Conservation (phyloP, 768 basidiomycete genomes). For the Cystofilobasidium macerans region DNA sequence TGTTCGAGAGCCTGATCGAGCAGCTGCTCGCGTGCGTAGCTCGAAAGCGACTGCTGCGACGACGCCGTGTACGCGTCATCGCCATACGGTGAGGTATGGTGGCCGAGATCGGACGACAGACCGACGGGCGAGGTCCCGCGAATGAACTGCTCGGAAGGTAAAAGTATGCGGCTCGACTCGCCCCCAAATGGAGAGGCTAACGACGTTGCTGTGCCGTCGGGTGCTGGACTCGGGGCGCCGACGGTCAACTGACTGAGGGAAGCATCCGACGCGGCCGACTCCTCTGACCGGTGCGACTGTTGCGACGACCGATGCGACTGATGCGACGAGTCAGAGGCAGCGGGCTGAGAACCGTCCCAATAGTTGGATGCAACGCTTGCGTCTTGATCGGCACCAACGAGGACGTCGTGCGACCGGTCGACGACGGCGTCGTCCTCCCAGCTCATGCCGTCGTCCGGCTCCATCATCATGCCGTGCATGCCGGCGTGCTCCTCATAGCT, state of each 20-base stretch:
- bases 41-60: not conserved
- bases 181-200: no score
- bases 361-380: not conserved
- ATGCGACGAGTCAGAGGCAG: not conserved
- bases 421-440: slow-evolving; percentile 69
- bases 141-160: not conserved
- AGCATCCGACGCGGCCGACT: not conserved
- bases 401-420: slow-evolving; percentile 29
- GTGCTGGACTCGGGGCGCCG: not conserved
- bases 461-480: slow-evolving; percentile 34
- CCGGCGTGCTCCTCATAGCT: slow-evolving; percentile 9
- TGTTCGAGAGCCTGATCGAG: slow-evolving; percentile 53
- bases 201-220: not conserved
- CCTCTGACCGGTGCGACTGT: not conserved
- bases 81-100: not conserved
- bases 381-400: not conserved
- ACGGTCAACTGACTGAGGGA: not conserved
- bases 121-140: not conserved
- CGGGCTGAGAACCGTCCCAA: not conserved
- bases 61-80: not conserved
- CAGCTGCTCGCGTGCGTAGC: slow-evolving; percentile 29
- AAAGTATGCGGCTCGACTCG: not conserved
- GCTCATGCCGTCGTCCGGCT: slow-evolving; percentile 69
- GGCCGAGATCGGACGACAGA: not conserved
- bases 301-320: not conserved